A percentile compares a stretch with the other conserved stretches of the same genome.
These are phyloP conservation scores for Cytospora piceae DNA, from an alignment of 2,329 filamentous ascomycete species.

Conservation along the genomic window DNA sequence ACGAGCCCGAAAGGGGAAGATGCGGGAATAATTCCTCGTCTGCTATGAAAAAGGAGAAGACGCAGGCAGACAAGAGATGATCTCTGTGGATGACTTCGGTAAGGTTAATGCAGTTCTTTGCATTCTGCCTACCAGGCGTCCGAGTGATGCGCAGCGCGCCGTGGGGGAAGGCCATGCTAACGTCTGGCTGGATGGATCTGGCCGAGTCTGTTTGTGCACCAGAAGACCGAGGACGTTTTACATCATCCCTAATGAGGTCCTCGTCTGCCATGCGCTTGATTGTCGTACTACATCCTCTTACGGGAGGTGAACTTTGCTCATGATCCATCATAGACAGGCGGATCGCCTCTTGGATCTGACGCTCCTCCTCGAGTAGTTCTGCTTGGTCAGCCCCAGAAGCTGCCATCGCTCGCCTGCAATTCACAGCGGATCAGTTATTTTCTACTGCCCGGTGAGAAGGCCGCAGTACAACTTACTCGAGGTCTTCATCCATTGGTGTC, in stretches of 20 bases:
- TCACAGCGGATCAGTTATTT: neutral
- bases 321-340: conserved; percentile 20
- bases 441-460: neutral
- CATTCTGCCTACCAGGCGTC: conserved; percentile 32
- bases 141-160: conserved; percentile 36
- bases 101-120: conserved; percentile 35
- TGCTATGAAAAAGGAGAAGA: conserved; percentile 35
- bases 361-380: conserved; percentile 8
- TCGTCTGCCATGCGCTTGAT: conserved; percentile 8
- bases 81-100: conserved; percentile 34
- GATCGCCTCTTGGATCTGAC: conserved; percentile 16
- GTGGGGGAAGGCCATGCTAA: conserved; percentile 32
- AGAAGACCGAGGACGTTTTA: neutral
- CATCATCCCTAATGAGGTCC: neutral
- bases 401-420: neutral
- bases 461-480: neutral
- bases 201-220: neutral
- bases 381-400: conserved; percentile 1
- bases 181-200: neutral
- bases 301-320: neutral
- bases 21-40: conserved; percentile 33
- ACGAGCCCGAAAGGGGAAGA: conserved; percentile 30
- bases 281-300: neutral
- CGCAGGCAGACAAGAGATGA: conserved; percentile 34
- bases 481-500: neutral